These are phyloP conservation scores for Lactifluus pinguis DNA, from an alignment of 768 basidiomycete genomes.

Conservation along the genomic window DNA sequence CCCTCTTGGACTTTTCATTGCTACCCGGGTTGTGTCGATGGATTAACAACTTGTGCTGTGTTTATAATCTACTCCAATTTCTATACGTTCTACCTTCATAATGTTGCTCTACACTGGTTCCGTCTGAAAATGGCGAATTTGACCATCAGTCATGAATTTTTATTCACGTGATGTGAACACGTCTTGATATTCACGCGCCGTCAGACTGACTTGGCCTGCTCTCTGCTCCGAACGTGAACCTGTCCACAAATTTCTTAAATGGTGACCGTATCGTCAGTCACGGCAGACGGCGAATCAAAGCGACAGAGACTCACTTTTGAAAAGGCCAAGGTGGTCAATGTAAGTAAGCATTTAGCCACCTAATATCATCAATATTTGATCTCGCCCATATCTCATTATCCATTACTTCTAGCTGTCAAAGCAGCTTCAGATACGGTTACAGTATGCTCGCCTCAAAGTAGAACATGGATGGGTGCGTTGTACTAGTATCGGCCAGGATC, in stretches of 20 bases:
- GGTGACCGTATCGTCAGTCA: slow-evolving; percentile 6
- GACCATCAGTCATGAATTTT: no score
- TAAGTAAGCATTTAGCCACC: slow-evolving; percentile 23
- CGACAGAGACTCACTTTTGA: slow-evolving; percentile 42
- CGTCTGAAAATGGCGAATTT: no score
- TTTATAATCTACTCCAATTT: background rate
- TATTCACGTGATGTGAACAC: slow-evolving; percentile 19
- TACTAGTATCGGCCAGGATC: background rate
- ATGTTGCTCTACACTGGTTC: background rate
- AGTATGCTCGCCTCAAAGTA: slow-evolving; percentile 67
- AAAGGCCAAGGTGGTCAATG: slow-evolving; percentile 48
- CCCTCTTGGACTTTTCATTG: no score
- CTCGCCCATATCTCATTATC: background rate
- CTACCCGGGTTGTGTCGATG: no score
- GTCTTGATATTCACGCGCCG: slow-evolving; percentile 16
- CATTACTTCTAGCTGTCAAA: slow-evolving; percentile 43
- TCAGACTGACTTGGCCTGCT: background rate
- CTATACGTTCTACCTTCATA: background rate
- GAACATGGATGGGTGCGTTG: slow-evolving; percentile 69
- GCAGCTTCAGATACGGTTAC: slow-evolving; percentile 63
- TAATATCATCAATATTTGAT: background rate
- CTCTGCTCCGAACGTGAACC: background rate
- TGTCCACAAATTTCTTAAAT: background rate
- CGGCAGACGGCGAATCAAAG: slow-evolving; percentile 23
- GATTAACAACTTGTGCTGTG: background rate